Percentiles rank a stretch among this genome's conserved stretches.
Evolutionary conservation across 352 stramenopile species (phyloP).

Genomic region (Phytophthora citricola): DNA sequence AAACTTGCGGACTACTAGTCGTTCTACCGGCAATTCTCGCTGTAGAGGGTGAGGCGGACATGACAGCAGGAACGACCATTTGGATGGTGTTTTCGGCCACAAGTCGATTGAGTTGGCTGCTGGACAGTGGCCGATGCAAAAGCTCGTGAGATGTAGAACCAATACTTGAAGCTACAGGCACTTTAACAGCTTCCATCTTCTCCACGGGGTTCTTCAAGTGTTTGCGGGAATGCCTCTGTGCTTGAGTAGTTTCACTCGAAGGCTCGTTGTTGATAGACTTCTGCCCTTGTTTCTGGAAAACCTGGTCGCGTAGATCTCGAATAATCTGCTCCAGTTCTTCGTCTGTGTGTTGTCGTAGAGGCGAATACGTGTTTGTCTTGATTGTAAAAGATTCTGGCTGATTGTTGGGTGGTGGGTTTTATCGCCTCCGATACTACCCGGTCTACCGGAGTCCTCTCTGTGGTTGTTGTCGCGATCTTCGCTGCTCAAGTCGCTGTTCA

Average conservation of each 20-base stretch:
- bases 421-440: not conserved
- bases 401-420: slow-evolving; percentile 2
- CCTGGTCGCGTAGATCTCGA: slow-evolving; percentile 60
- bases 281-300: slow-evolving; percentile 41
- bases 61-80: slow-evolving; percentile 33
- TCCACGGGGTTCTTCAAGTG: slow-evolving; percentile 76
- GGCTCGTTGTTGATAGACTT: slow-evolving; percentile 3
- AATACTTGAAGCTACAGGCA: slow-evolving; percentile 5
- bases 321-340: slow-evolving; percentile 78
- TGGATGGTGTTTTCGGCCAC: slow-evolving; percentile 26
- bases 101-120: slow-evolving; percentile 20
- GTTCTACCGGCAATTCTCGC: not conserved
- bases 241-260: slow-evolving; percentile 1
- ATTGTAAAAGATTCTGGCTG: not conserved
- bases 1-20: slow-evolving; percentile 1
- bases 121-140: slow-evolving; percentile 35
- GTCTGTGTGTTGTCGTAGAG: slow-evolving; percentile 40
- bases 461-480: slow-evolving; percentile 12
- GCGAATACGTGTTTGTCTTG: slow-evolving; percentile 8
- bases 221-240: slow-evolving; percentile 30
- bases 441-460: too few relatives aligned
- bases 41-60: slow-evolving; percentile 13
- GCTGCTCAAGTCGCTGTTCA: not conserved
- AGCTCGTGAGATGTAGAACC: slow-evolving; percentile 9
- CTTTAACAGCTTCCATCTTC: slow-evolving; percentile 37